These are phyloP conservation scores for Clarireedia homoeocarpa DNA, from an alignment of 2,329 filamentous ascomycete genomes.

Conservation along the genomic window DNA sequence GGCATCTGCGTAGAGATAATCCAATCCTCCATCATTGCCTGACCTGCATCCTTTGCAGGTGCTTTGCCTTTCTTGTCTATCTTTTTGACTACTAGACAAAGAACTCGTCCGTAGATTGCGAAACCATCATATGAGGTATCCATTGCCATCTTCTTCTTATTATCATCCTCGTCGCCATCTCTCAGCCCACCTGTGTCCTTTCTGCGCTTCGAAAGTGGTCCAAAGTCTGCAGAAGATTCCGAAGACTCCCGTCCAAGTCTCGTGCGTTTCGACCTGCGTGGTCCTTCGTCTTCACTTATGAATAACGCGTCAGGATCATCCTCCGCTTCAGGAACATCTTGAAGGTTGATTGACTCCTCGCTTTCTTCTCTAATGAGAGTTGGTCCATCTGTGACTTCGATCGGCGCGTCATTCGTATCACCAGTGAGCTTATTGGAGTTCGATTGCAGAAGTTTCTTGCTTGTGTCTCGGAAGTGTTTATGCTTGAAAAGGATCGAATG, in stretches of 20 bases:
- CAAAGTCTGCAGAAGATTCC: slow-evolving; percentile 15
- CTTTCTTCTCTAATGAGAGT: slow-evolving; percentile 22
- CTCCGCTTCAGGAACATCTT: slow-evolving; percentile 22
- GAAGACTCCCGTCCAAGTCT: slow-evolving; percentile 23
- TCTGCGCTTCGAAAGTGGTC: slow-evolving; percentile 37
- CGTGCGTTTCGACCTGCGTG: slow-evolving; percentile 25
- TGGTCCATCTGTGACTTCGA: slow-evolving; percentile 28
- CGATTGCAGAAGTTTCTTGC: slow-evolving; percentile 38
- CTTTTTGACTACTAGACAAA: slow-evolving; percentile 82
- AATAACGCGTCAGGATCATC: slow-evolving; percentile 26
- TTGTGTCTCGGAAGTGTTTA: slow-evolving; percentile 62
- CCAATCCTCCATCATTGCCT: slow-evolving; percentile 77
- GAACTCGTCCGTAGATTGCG: slow-evolving; percentile 85
- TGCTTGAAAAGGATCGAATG: slow-evolving; percentile 83
- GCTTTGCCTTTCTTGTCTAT: slow-evolving; percentile 46
- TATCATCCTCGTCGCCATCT: slow-evolving; percentile 39
- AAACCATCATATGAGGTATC: slow-evolving; percentile 91
- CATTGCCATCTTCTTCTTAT: slow-evolving; percentile 88
- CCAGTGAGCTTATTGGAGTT: slow-evolving; percentile 56
- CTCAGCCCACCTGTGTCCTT: slow-evolving; percentile 31
- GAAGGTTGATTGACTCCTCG: slow-evolving; percentile 17
- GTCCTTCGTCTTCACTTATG: slow-evolving; percentile 29
- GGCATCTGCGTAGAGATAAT: slow-evolving; percentile 69
- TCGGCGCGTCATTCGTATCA: slow-evolving; percentile 43
- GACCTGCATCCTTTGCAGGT: slow-evolving; percentile 36